Base-by-base conservation (phyloP, 495 filamentous ascomycete species). In the Talaromyces wortmannii region DNA sequence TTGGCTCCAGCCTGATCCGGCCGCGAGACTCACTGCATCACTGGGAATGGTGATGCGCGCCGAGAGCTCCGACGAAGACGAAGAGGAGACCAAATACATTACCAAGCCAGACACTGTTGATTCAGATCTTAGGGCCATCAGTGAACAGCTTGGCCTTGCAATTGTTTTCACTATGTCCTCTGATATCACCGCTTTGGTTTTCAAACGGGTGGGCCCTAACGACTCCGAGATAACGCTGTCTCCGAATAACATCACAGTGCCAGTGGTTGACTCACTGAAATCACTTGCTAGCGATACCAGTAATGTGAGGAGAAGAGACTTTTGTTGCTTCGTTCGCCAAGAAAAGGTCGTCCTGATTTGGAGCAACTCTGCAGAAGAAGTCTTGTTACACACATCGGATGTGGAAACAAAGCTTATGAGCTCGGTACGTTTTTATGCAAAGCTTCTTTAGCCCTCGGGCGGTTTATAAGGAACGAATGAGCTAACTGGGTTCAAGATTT, bases 151-250 rank as follows among this genome's bases (percentile, higher is more conserved):
- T 7, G 54, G 55, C 43, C 59, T 62, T n/a, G 56, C 53, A 31
- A 65, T 66, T 23, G 66, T 69, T 5, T 71, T 73, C 53, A 71
- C 70, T 4, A 71, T 73, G 68, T 65, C 64, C 10, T 65, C 67
- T 7, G 67, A 68, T 32, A 68, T 70, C 43, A 67, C 67, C 7
- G 43, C 60, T 11, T 59, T 61, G 29, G 49, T 73, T 18, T 56
- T 73, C 23, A 57, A 63, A 36, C 60, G 63, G 13, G 50, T 73
- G 11, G 55, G 62, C 18, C 66, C 69, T 8, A 59, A 57, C 53
- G 68, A 73, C 51, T 66, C 55, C 6, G 68, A 73, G 45, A 44
- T 73, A 4, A 54, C 59, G 10, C 50, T 73, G 44, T 53, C 52
- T 17, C 60, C 63, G 1, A 55, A 59, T 36, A 67, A 67, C 31